A percentile compares a stretch with the other conserved stretches of the same genome.
These are phyloP conservation scores for Pharnaceum exiguum DNA, from an alignment of 148 eudicot genomes.

Conservation along the genomic window DNA sequence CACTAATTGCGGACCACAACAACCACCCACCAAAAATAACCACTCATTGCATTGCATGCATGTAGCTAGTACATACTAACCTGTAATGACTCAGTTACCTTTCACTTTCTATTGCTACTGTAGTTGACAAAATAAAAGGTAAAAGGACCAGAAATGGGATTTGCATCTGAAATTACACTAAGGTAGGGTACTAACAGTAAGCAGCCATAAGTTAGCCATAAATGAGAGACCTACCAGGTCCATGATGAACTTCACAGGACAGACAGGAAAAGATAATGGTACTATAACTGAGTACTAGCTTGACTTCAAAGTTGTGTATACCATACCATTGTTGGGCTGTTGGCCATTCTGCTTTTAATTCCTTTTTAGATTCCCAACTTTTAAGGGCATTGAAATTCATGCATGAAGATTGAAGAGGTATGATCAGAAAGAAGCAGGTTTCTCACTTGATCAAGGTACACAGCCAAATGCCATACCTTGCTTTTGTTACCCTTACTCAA, in stretches of 20 bases:
- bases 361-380: slow-evolving; percentile 11
- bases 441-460: not conserved
- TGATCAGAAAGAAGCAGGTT: not conserved
- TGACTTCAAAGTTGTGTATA: too few species aligned
- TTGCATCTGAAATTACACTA: too few species aligned
- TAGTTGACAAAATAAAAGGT: not conserved
- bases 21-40: slow-evolving; percentile 23
- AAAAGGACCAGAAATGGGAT: too few species aligned
- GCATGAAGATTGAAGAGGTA: slow-evolving; percentile 5
- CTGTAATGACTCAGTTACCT: slow-evolving; percentile 12
- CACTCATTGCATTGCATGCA: slow-evolving; percentile 12
- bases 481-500: too few species aligned
- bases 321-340: slow-evolving; percentile 1
- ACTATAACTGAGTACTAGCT: too few species aligned
- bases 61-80: not conserved
- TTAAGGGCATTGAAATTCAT: slow-evolving; percentile 3
- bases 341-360: too few species aligned
- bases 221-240: slow-evolving; percentile 6
- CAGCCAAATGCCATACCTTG: not conserved
- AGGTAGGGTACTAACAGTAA: too few species aligned
- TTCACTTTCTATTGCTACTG: not conserved
- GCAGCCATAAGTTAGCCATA: slow-evolving; percentile 9
- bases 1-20: slow-evolving; percentile 9
- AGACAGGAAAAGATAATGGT: not conserved
- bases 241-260: not conserved